These are phyloP conservation scores for Quercus variabilis DNA, from an alignment of 306 rosid genomes.

Conservation along the genomic window DNA sequence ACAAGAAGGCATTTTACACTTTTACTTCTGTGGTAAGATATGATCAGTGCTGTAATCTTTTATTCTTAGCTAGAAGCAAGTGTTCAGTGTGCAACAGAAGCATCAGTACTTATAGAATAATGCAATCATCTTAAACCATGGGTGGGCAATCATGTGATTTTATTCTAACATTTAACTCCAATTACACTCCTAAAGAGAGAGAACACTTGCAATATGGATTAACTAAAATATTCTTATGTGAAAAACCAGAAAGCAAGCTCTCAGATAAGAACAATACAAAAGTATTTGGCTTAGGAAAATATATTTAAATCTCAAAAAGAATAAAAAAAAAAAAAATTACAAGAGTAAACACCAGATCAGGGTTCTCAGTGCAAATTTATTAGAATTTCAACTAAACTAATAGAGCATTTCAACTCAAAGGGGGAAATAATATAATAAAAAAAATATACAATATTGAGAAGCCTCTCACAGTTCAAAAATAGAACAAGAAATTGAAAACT, in stretches of 20 bases:
- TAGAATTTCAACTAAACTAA: conserved; percentile 41
- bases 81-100: too few species aligned
- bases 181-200: neutral
- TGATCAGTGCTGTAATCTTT: too few species aligned
- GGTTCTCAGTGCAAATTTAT: conserved; percentile 44
- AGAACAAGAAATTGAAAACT: conserved; percentile 39
- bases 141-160: neutral
- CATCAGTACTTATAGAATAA: too few species aligned
- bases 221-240: neutral
- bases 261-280: neutral
- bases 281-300: neutral
- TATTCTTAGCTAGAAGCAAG: too few species aligned
- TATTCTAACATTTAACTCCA: neutral
- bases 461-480: conserved; percentile 45
- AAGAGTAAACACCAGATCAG: neutral
- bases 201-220: neutral
- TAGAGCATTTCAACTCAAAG: conserved; percentile 28
- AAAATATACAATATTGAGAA: conserved; percentile 65
- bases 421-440: conserved; percentile 18
- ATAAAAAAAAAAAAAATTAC: neutral
- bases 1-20: too few species aligned
- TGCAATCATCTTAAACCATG: too few species aligned
- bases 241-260: neutral
- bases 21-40: too few species aligned
- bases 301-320: neutral